Base-by-base conservation (phyloP, 1,139 yeast species). In the Entelexis paramagnoliae region DNA sequence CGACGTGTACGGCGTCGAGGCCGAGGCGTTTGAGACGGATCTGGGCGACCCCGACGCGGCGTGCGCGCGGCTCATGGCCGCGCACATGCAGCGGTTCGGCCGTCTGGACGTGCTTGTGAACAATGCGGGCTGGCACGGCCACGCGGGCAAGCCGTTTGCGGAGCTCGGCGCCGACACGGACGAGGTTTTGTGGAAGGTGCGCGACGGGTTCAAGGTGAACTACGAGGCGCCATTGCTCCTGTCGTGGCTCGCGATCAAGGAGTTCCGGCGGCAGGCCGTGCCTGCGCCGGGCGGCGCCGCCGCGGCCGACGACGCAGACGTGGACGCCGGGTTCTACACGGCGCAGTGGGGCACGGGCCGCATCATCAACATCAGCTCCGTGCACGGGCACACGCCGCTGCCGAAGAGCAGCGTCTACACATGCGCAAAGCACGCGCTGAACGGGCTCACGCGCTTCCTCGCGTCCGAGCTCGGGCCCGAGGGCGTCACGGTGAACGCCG, bases 111-210 rank as follows among this genome's bases (percentile, higher is more conserved):
- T 54, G 38, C 52, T 54, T 14, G 57, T 49, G 22, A 54, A 54
- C 50, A 54, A 54, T 19, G 57, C 57, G 4, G 57, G 52, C 24
- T 53, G 56, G 57, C 56, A 56, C 10, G 53, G 53, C 6, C 47
- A 45, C 34, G 57, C 57, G 6, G 56, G 56, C 7, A 46, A 44
- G 32, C 26, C 17, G 17, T 54, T 54, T 36, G 53, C 53, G 46
- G 51, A 53, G 10, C 53, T 54, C 13, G 51, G 48, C 24, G 49
- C 46, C 9, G 33, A 35, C 24, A 33, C 51, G 6, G 45, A 41
- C 19, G 53, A 46, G 22, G 50, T 54, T n/a, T 16, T 49, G 11
- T 13, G 32, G 39, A 47, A 49, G 30, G 20, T 54, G 20, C 47
- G 57, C 14, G 36, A 48, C 16, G 57, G 57, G 11, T 54, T 53